Percentiles rank a stretch among this genome's conserved stretches.
Evolutionary conservation across 345 rosid genomes (phyloP).

Genomic region (Arabidopsis thaliana): TAIR10.1 NC_003070.9:26370001-26370500

Average conservation of each 20-base stretch:
- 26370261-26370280: background rate
- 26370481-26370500: background rate
- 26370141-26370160: background rate
- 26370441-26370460: background rate
- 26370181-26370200: background rate
- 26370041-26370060: background rate
- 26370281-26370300: background rate
- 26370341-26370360: background rate
- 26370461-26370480: background rate
- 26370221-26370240: background rate
- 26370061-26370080: background rate
- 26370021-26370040: background rate
- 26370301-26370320: background rate
- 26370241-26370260: background rate
- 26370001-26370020: background rate
- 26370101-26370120: background rate
- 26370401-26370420: too few relatives aligned
- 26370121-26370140: background rate
- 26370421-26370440: background rate
- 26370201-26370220: background rate
- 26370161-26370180: background rate
- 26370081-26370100: background rate
- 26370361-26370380: too few relatives aligned
- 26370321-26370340: background rate
- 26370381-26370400: too few relatives aligned